Percentiles rank a stretch among this genome's conserved stretches.
Conservation (phyloP, 2,329 filamentous ascomycete genomes). For the Torrubiella hemipterigena region DNA sequence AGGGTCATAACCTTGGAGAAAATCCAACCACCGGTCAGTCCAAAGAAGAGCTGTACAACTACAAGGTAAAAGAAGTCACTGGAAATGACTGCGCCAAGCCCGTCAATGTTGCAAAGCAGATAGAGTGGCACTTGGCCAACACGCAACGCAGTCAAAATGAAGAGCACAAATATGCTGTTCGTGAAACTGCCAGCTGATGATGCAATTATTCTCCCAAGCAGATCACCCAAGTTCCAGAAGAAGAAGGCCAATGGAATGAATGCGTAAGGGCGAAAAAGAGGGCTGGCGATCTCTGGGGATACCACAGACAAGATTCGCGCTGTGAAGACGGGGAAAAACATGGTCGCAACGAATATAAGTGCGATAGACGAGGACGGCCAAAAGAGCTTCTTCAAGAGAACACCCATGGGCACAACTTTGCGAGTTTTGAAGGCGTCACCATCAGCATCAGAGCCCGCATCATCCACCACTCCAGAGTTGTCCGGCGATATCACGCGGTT, state of each 20-base stretch:
- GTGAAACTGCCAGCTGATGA: constrained; percentile 44
- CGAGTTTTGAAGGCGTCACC: constrained; percentile 38
- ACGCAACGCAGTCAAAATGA: constrained; percentile 54
- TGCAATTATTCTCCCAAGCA: constrained; percentile 62
- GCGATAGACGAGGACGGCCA: constrained; percentile 71
- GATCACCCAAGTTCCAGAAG: constrained; percentile 85
- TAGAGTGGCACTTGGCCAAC: constrained; percentile 72
- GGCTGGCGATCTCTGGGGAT: constrained; percentile 22
- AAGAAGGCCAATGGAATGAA: constrained; percentile 90
- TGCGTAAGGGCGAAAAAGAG: constrained; percentile 56
- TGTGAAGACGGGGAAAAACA: constrained; percentile 94
- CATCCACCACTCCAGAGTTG: constrained; percentile 23
- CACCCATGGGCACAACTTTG: constrained; percentile 41
- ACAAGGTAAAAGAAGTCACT: constrained; percentile 85
- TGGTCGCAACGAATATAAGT: constrained; percentile 70
- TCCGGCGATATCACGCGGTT: constrained; percentile 23
- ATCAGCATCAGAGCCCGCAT: constrained; percentile 37
- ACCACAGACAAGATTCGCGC: constrained; percentile 42
- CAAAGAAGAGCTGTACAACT: constrained; percentile 73
- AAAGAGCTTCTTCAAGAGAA: constrained; percentile 64
- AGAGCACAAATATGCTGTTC: constrained; percentile 53
- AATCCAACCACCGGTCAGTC: constrained; percentile 76
- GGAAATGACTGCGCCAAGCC: constrained; percentile 56
- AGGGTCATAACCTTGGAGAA: constrained; percentile 88
- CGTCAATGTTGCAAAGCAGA: constrained; percentile 76